Percentiles rank a stretch among this genome's conserved stretches.
phyloP scores from a whole-genome alignment of 805 yeast genomes.

The Candida manassasensis region DNA sequence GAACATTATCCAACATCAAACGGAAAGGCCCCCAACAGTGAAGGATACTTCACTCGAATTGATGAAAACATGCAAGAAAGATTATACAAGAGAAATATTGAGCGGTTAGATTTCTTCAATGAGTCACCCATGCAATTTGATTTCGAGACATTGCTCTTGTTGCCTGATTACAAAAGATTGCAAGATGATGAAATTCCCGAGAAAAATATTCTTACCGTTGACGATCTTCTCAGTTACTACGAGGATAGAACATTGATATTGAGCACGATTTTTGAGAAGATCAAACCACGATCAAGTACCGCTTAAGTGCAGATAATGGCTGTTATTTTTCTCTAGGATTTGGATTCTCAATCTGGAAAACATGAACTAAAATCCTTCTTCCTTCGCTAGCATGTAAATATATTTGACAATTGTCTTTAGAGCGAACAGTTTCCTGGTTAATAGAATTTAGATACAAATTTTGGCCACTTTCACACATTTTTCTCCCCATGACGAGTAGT shows the following conservation, averaged over 20 bases:
- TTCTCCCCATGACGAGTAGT: too few species aligned
- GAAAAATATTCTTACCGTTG: slow-evolving; percentile 7
- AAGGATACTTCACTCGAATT: slow-evolving; percentile 13
- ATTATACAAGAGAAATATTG: slow-evolving; percentile 23
- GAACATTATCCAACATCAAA: slow-evolving; percentile 20
- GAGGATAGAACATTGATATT: slow-evolving; percentile 13
- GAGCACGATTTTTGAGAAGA: background rate
- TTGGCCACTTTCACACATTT: too few species aligned
- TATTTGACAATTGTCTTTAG: too few species aligned
- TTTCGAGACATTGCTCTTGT: slow-evolving; percentile 17
- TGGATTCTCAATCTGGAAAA: too few species aligned
- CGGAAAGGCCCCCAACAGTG: background rate
- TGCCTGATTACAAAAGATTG: slow-evolving; percentile 22
- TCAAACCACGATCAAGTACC: too few species aligned
- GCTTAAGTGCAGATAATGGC: too few species aligned
- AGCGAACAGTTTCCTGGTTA: too few species aligned
- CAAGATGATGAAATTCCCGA: slow-evolving; percentile 7
- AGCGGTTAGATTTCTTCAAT: slow-evolving; percentile 21
- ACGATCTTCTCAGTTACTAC: slow-evolving; percentile 15
- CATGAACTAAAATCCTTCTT: too few species aligned
- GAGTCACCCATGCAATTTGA: slow-evolving; percentile 20
- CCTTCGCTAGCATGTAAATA: too few species aligned
- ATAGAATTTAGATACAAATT: too few species aligned
- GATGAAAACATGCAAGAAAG: slow-evolving; percentile 19
- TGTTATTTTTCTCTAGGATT: too few species aligned